These are phyloP conservation scores for Cutaneotrichosporon sp. DNA, from an alignment of 1,284 basidiomycete species.

Conservation along the genomic window DNA sequence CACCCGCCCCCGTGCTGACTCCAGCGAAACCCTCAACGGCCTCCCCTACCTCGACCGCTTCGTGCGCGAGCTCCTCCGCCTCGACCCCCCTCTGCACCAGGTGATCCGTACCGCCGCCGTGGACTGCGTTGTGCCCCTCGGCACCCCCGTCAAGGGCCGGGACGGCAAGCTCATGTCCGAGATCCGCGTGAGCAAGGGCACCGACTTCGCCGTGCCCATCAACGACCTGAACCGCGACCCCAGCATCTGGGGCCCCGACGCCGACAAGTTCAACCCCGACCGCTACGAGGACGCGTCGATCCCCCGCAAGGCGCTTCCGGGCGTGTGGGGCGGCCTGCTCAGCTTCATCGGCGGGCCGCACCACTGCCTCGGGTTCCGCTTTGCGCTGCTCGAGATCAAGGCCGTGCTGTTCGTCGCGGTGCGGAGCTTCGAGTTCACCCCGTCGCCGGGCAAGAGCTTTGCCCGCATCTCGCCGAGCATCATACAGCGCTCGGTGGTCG, in stretches of 20 bases:
- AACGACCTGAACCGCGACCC: conserved; percentile 60
- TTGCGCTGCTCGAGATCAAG: conserved; percentile 69
- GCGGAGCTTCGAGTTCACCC: conserved; percentile 32
- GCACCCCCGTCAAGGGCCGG: conserved; percentile 48
- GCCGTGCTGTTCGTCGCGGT: conserved; percentile 60
- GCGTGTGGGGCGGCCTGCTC: conserved; percentile 64
- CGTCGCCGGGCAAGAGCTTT: conserved; percentile 2
- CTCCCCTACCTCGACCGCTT: conserved; percentile 65
- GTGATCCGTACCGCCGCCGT: conserved; percentile 64
- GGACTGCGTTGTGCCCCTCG: conserved; percentile 65
- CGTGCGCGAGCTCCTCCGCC: conserved; percentile 66
- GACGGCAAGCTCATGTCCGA: conserved; percentile 52
- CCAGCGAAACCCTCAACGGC: conserved; percentile 54
- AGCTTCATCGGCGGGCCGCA: conserved; percentile 69
- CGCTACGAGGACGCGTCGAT: conserved; percentile 28
- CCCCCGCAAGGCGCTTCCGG: conserved; percentile 58
- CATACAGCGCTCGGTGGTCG: conserved; percentile 16
- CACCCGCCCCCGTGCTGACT: conserved; percentile 25
- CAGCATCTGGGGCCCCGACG: conserved; percentile 70
- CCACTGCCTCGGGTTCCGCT: conserved; percentile 71
- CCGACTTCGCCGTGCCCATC: conserved; percentile 43
- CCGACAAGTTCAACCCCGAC: conserved; percentile 60
- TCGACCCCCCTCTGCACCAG: conserved; percentile 66
- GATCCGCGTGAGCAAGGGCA: conserved; percentile 42
- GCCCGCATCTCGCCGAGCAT: conserved; percentile 9